Conservation (phyloP, 1,284 basidiomycete species). For the Puccinia hordei region DNA sequence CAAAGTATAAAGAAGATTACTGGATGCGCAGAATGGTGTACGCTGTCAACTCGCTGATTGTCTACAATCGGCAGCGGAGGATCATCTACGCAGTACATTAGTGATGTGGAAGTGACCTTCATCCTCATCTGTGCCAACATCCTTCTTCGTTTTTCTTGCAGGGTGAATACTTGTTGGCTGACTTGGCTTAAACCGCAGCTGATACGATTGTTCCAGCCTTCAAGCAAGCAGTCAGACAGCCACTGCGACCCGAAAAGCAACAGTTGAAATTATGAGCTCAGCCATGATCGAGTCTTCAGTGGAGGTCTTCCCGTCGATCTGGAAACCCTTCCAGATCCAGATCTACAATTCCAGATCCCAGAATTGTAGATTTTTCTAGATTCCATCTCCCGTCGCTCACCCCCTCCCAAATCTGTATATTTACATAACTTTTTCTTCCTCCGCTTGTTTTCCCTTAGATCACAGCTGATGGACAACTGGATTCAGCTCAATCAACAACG, state of each 20-base stretch:
- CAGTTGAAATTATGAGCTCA: constrained; percentile 17
- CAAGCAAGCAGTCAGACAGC: neutral
- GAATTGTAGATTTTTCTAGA: no score
- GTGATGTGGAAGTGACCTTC: constrained; percentile 28
- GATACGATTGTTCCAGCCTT: neutral
- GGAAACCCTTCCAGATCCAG: no score
- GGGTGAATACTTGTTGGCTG: constrained; percentile 27
- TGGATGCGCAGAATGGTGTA: constrained; percentile 6
- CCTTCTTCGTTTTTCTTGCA: neutral
- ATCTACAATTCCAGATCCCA: no score
- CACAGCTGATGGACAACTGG: no score
- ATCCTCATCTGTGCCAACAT: neutral
- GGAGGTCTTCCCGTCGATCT: no score
- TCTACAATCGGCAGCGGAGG: neutral
- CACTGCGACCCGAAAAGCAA: neutral
- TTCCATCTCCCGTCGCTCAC: no score
- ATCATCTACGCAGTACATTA: constrained; percentile 24
- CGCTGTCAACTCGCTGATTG: constrained; percentile 1
- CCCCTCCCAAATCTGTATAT: no score
- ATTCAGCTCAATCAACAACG: no score
- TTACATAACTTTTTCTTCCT: no score
- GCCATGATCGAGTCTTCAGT: constrained; percentile 22
- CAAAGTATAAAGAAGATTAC: constrained; percentile 9
- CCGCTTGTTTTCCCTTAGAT: no score
- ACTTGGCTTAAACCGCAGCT: constrained; percentile 24